Evolutionary conservation across 2,329 filamentous ascomycete genomes (phyloP).

Genomic region (Stagonosporopsis rhizophila): DNA sequence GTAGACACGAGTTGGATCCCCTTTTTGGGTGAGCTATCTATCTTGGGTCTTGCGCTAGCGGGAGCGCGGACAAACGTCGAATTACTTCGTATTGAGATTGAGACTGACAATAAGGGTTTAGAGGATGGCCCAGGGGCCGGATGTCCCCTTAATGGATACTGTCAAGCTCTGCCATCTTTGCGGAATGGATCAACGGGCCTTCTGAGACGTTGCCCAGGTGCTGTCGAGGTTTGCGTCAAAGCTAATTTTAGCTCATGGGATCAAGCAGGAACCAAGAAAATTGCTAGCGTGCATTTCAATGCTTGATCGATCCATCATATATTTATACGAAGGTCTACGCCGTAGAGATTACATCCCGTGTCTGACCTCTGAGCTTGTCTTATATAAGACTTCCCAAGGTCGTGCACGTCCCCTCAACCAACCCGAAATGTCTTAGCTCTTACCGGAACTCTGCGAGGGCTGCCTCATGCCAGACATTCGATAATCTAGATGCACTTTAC

Average conservation of each 20-base stretch:
- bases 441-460: conserved; percentile 22
- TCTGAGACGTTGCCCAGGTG: conserved; percentile 22
- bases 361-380: conserved; percentile 24
- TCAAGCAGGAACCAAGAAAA: conserved; percentile 27
- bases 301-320: conserved; percentile 18
- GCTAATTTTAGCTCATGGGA: conserved; percentile 23
- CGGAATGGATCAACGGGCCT: conserved; percentile 23
- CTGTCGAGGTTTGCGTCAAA: conserved; percentile 26
- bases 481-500: conserved; percentile 33
- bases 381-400: conserved; percentile 20
- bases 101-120: conserved; percentile 21
- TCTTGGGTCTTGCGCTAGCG: conserved; percentile 27
- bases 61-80: conserved; percentile 27
- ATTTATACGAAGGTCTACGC: not conserved
- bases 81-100: conserved; percentile 16
- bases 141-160: conserved; percentile 23
- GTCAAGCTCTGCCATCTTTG: conserved; percentile 29
- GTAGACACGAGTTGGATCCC: conserved; percentile 22
- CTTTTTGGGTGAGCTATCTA: conserved; percentile 30
- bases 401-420: conserved; percentile 23
- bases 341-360: conserved; percentile 7
- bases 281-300: conserved; percentile 29
- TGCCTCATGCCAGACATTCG: conserved; percentile 38
- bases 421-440: conserved; percentile 19
- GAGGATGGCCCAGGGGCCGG: conserved; percentile 24